Conservation (phyloP, 495 filamentous ascomycete species). For the Chaetomium fimeti region DNA sequence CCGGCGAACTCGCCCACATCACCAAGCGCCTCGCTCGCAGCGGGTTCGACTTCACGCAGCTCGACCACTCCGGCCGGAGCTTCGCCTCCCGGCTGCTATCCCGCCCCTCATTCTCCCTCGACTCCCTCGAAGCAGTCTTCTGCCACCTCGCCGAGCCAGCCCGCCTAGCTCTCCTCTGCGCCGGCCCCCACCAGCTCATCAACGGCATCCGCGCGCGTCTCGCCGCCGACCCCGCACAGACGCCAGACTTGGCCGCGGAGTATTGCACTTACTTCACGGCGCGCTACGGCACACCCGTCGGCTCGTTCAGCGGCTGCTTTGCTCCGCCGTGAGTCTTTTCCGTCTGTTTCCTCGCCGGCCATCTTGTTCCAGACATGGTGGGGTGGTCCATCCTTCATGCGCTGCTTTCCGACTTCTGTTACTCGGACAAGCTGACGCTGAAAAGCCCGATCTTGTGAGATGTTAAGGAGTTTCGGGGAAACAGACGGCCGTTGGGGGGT, state of each 20-base stretch:
- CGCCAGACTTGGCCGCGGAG: background rate
- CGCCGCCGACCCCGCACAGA: background rate
- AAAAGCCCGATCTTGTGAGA: too few relatives aligned
- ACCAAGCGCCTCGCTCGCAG: constrained; percentile 10
- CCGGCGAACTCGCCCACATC: constrained; percentile 9
- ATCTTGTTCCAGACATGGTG: too few relatives aligned
- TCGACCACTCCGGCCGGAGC: constrained; percentile 7
- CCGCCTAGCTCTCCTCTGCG: constrained; percentile 5
- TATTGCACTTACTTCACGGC: constrained; percentile 17
- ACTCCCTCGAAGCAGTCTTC: constrained; percentile 17
- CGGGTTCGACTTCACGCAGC: constrained; percentile 14
- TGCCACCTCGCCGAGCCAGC: constrained; percentile 7
- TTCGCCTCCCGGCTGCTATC: constrained; percentile 11
- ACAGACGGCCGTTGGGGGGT: too few relatives aligned
- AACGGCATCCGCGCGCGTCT: constrained; percentile 7
- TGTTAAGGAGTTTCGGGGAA: too few relatives aligned
- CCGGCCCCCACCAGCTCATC: constrained; percentile 5
- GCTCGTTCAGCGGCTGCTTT: background rate
- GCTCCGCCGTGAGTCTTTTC: background rate
- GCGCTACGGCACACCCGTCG: constrained; percentile 12
- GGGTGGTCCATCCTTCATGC: too few relatives aligned
- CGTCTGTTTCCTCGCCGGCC: too few relatives aligned
- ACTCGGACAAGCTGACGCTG: too few relatives aligned
- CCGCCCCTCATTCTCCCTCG: constrained; percentile 2
- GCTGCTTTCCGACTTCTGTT: too few relatives aligned